Conservation (phyloP, 2,329 filamentous ascomycete species). For the Cladosporium sp. region DNA sequence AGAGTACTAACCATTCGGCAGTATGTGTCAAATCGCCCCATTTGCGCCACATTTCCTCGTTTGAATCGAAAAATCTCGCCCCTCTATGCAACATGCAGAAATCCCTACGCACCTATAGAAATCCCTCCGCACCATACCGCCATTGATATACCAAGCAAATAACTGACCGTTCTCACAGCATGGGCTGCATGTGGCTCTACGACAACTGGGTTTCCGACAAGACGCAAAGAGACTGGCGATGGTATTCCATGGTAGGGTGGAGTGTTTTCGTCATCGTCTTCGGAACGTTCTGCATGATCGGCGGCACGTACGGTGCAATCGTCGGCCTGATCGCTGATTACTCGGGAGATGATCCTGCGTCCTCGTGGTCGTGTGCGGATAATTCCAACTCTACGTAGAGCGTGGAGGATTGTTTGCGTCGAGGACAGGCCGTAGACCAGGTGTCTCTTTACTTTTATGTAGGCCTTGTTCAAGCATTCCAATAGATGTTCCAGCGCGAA, state of each 20-base stretch:
- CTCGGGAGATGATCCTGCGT: not conserved
- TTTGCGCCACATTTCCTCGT: too few species aligned
- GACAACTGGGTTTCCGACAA: slow-evolving; percentile 36
- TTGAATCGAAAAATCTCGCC: too few species aligned
- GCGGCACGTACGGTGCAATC: slow-evolving; percentile 44
- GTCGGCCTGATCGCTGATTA: slow-evolving; percentile 20
- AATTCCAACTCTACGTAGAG: slow-evolving; percentile 5
- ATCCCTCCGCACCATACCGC: too few species aligned
- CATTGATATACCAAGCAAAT: too few species aligned
- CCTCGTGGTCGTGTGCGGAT: slow-evolving; percentile 4
- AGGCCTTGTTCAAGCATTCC: too few species aligned
- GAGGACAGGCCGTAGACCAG: too few species aligned
- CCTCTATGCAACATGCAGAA: too few species aligned
- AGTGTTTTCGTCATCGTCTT: slow-evolving; percentile 33
- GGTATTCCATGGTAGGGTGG: slow-evolving; percentile 20
- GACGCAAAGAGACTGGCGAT: slow-evolving; percentile 15
- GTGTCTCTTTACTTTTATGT: too few species aligned
- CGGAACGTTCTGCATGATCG: slow-evolving; percentile 42
- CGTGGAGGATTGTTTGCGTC: not conserved
- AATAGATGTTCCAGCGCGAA: too few species aligned
- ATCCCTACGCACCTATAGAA: too few species aligned
- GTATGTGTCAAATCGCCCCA: too few species aligned
- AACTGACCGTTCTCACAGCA: slow-evolving; percentile 13
- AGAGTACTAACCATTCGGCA: too few species aligned
- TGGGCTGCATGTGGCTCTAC: slow-evolving; percentile 43